These are phyloP conservation scores for Tolypocladium paradoxum DNA, from an alignment of 2,329 filamentous ascomycete genomes.

Conservation along the genomic window DNA sequence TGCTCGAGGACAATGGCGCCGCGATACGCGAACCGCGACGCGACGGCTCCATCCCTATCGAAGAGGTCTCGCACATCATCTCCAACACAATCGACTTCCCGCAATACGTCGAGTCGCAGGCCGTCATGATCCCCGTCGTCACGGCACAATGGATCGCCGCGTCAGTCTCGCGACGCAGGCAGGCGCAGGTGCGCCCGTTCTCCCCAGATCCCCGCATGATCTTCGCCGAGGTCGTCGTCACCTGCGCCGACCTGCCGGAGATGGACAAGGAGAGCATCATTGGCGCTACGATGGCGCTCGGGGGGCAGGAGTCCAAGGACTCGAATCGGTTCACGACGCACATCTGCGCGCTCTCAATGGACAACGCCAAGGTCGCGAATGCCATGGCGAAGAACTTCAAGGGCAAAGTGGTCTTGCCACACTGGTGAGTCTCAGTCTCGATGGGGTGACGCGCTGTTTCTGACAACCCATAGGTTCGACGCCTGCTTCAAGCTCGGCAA, in stretches of 20 bases:
- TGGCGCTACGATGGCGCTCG: constrained; percentile 80
- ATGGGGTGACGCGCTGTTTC: not conserved
- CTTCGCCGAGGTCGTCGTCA: constrained; percentile 73
- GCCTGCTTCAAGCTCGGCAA: constrained; percentile 90
- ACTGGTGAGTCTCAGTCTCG: constrained; percentile 52
- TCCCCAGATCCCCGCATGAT: constrained; percentile 88
- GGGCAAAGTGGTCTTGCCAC: constrained; percentile 79
- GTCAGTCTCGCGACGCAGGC: constrained; percentile 58
- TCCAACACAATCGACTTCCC: constrained; percentile 81
- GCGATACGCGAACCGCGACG: constrained; percentile 34
- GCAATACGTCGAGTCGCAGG: constrained; percentile 66
- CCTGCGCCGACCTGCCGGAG: constrained; percentile 72
- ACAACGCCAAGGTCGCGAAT: constrained; percentile 59
- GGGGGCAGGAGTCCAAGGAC: constrained; percentile 65
- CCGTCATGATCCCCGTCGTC: constrained; percentile 73
- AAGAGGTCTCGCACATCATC: constrained; percentile 43
- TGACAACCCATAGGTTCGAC: constrained; percentile 59
- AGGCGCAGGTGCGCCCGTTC: constrained; percentile 70
- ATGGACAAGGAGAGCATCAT: constrained; percentile 88
- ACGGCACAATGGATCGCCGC: constrained; percentile 69
- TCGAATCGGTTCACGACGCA: constrained; percentile 73
- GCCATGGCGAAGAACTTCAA: constrained; percentile 55
- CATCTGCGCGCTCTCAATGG: constrained; percentile 69
- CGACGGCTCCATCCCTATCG: constrained; percentile 37
- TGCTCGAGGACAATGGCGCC: constrained; percentile 39